phyloP scores from a whole-genome alignment of 257 asterid genomes.

The Jaltomata sinuosa region DNA sequence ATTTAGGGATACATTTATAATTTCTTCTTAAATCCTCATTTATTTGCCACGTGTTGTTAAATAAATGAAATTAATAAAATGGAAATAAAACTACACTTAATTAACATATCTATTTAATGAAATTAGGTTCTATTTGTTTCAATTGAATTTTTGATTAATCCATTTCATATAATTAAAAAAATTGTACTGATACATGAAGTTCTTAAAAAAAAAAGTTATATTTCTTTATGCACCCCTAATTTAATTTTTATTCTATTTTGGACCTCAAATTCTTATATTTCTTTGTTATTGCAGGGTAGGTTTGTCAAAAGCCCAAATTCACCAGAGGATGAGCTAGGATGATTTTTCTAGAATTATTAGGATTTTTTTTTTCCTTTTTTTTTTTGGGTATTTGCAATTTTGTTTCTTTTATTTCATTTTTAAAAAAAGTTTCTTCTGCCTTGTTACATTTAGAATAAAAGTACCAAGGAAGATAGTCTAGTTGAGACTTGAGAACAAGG shows the following conservation, averaged over 20 bases:
- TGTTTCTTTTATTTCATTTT: not conserved
- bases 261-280: not conserved
- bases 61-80: not conserved
- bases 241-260: not conserved
- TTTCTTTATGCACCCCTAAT: not conserved
- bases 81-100: not conserved
- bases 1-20: not conserved
- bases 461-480: slow-evolving; percentile 12
- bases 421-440: not conserved
- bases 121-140: not conserved
- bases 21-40: not conserved
- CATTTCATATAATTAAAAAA: not conserved
- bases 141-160: not conserved
- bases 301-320: not conserved
- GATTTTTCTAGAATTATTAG: not conserved
- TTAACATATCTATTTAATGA: not conserved
- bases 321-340: not conserved
- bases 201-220: not conserved
- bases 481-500: not conserved
- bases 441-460: slow-evolving; percentile 9
- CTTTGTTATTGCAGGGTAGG: not conserved
- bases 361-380: not conserved
- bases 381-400: not conserved
- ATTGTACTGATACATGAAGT: not conserved
- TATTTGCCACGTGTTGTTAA: not conserved